These are phyloP conservation scores for Helicostylum pulchrum DNA, from an alignment of 192 early-diverging fungal species.

Conservation along the genomic window DNA sequence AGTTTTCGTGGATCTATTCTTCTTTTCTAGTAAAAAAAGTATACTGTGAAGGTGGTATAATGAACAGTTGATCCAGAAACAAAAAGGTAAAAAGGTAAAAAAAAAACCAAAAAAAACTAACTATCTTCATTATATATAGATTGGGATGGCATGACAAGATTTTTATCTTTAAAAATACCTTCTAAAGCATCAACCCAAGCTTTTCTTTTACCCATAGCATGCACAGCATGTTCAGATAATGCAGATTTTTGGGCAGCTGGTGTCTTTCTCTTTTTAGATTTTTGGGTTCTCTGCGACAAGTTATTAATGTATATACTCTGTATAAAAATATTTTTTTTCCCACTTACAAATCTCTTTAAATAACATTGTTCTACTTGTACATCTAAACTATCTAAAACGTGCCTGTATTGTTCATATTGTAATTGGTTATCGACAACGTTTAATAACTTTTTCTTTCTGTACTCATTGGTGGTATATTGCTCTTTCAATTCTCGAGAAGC, in stretches of 20 bases:
- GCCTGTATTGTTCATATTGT: conserved; percentile 84
- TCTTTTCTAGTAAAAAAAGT: no score
- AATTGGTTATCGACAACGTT: conserved; percentile 69
- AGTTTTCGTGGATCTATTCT: no score
- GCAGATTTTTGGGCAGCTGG: conserved; percentile 44
- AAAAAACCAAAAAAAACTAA: no score
- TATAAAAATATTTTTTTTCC: neutral
- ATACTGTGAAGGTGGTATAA: no score
- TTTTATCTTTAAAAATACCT: conserved; percentile 42
- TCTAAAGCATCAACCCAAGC: conserved; percentile 63
- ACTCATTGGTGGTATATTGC: conserved; percentile 62
- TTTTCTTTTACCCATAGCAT: conserved; percentile 62
- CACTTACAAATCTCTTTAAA: conserved; percentile 77
- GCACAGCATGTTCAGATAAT: conserved; percentile 64
- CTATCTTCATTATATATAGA: conserved; percentile 38
- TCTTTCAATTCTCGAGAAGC: conserved; percentile 72
- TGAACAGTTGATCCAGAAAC: no score
- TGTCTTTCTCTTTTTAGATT: conserved; percentile 66
- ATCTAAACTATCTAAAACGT: conserved; percentile 84
- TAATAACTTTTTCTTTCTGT: conserved; percentile 62
- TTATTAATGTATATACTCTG: neutral
- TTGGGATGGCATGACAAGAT: conserved; percentile 39
- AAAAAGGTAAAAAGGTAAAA: no score
- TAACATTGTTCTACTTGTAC: conserved; percentile 88
- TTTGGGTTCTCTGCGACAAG: conserved; percentile 46